Conservation (phyloP, 2,329 filamentous ascomycete genomes). For the Ascosphaera aggregata region DNA sequence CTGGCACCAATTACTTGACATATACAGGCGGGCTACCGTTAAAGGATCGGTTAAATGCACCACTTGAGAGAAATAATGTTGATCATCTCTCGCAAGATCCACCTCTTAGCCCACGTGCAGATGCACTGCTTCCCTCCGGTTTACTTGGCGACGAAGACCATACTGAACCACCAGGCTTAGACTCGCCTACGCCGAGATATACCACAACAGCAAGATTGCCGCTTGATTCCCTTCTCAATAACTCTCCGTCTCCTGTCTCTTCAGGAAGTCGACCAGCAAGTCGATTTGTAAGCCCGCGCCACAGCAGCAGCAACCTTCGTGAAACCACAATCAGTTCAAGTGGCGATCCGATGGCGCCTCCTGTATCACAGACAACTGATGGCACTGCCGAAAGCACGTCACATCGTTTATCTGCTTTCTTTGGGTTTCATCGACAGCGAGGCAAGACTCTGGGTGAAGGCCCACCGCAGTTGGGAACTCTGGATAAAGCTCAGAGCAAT, state of each 20-base stretch:
- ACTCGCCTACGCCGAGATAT: constrained; percentile 6
- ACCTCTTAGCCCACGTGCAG: constrained; percentile 40
- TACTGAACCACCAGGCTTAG: constrained; percentile 13
- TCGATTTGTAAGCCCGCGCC: constrained; percentile 23
- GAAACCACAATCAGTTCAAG: constrained; percentile 8
- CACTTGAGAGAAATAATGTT: constrained; percentile 25
- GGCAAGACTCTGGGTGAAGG: constrained; percentile 37
- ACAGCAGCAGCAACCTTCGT: constrained; percentile 15
- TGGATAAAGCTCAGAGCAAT: constrained; percentile 36
- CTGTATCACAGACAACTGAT: constrained; percentile 10
- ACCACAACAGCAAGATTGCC: constrained; percentile 3
- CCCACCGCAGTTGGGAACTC: constrained; percentile 31
- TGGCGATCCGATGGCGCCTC: neutral
- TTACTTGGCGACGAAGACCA: constrained; percentile 32
- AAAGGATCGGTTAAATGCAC: constrained; percentile 10
- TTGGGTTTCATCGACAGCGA: constrained; percentile 34
- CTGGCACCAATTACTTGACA: constrained; percentile 39
- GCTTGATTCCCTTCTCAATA: constrained; percentile 14
- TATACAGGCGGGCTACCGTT: constrained; percentile 17
- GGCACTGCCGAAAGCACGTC: constrained; percentile 24
- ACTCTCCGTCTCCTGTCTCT: constrained; percentile 22
- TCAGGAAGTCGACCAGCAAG: constrained; percentile 20
- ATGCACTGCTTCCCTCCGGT: constrained; percentile 36
- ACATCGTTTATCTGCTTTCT: constrained; percentile 32
- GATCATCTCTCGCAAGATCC: constrained; percentile 32